Percentiles rank a stretch among this genome's conserved stretches.
phyloP scores from a whole-genome alignment of 1,139 yeast species.

The Hanseniaspora uvarum region DNA sequence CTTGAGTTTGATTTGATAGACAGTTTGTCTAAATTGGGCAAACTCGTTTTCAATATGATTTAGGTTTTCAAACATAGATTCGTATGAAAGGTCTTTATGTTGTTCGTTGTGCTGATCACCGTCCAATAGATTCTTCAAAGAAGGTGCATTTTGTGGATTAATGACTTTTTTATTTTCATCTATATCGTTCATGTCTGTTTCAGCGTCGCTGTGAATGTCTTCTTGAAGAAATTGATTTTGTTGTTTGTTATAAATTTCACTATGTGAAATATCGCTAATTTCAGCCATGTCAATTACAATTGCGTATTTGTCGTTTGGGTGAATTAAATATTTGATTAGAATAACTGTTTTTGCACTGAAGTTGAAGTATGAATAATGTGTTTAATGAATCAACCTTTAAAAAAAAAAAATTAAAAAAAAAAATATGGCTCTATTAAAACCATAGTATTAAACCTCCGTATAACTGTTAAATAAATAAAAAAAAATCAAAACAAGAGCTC shows the following conservation, averaged over 20 bases:
- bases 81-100: not conserved
- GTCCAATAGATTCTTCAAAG: constrained; percentile 8
- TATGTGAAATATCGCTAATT: not conserved
- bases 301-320: too few relatives aligned
- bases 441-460: too few relatives aligned
- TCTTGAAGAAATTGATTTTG: not conserved
- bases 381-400: not conserved
- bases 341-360: too few relatives aligned
- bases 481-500: too few relatives aligned
- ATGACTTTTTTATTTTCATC: not conserved
- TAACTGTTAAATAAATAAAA: too few relatives aligned
- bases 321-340: too few relatives aligned
- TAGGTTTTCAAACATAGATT: not conserved
- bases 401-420: not conserved
- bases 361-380: too few relatives aligned
- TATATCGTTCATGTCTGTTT: constrained; percentile 6
- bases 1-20: constrained; percentile 63
- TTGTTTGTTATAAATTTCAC: not conserved
- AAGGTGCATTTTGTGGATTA: not conserved
- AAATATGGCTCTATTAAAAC: too few relatives aligned
- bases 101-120: not conserved
- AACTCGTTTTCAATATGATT: constrained; percentile 65
- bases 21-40: constrained; percentile 71
- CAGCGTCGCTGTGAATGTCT: constrained; percentile 15
- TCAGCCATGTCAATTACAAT: not conserved